Evolutionary conservation across 345 rosid genomes (phyloP).

Genomic region (Linum tenue): DNA sequence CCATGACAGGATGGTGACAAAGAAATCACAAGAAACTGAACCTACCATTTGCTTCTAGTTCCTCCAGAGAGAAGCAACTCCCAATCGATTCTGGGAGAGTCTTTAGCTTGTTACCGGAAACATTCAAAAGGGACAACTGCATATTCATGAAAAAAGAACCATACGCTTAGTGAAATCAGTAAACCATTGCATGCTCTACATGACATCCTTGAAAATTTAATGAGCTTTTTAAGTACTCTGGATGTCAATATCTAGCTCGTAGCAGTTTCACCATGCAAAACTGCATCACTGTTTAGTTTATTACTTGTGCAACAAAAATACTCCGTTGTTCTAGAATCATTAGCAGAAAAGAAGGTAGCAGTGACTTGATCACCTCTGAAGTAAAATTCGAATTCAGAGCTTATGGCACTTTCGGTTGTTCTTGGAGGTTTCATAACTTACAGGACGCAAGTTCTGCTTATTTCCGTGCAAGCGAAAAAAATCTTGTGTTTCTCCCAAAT

Average conservation of each 20-base stretch:
- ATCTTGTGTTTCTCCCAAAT: not conserved
- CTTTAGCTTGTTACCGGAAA: slow-evolving; percentile 78
- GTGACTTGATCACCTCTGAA: not conserved
- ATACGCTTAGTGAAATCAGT: not conserved
- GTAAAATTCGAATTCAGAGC: not conserved
- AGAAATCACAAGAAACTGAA: not conserved
- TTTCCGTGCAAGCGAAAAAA: not conserved
- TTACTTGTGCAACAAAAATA: not conserved
- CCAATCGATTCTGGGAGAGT: slow-evolving; percentile 95
- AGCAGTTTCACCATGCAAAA: not conserved
- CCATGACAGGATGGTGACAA: not conserved
- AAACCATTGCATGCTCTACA: not conserved
- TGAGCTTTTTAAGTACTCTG: not conserved
- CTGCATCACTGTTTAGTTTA: not conserved
- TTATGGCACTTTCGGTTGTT: no score
- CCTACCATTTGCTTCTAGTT: slow-evolving; percentile 80
- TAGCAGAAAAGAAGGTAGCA: not conserved
- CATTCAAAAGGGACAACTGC: slow-evolving; percentile 83
- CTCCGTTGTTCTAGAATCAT: not conserved
- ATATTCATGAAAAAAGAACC: slow-evolving; percentile 12
- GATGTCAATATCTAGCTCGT: not conserved
- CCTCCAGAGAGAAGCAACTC: slow-evolving; percentile 91
- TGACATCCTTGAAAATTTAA: not conserved
- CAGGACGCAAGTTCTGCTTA: not conserved
- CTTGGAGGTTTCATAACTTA: not conserved